A percentile compares a stretch with the other conserved stretches of the same genome.
These are phyloP conservation scores for Claviceps sp. DNA, from an alignment of 2,329 filamentous ascomycete species.

Conservation along the genomic window DNA sequence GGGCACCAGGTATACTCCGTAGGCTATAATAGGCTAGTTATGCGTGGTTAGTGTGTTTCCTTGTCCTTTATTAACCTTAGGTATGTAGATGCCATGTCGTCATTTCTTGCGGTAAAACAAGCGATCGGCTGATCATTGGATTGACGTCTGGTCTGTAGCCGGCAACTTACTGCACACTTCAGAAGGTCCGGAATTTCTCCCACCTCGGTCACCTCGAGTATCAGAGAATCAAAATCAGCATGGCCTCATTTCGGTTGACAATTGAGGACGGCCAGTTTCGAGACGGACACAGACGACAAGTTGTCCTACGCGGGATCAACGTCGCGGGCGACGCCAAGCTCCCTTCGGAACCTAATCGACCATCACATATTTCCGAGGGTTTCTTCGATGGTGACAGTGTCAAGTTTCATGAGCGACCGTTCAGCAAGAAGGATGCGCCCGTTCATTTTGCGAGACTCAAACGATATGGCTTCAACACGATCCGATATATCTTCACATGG, in stretches of 20 bases:
- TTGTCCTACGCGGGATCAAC: slow-evolving; percentile 88
- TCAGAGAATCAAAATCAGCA: slow-evolving; percentile 21
- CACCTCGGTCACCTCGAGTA: neutral
- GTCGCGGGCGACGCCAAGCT: slow-evolving; percentile 83
- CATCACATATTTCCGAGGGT: slow-evolving; percentile 60
- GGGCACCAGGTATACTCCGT: no score
- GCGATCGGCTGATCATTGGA: neutral
- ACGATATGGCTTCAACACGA: slow-evolving; percentile 88
- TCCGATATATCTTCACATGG: slow-evolving; percentile 96
- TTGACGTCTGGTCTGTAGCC: neutral
- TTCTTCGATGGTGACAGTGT: slow-evolving; percentile 93
- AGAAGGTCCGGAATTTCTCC: neutral
- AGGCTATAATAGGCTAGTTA: no score
- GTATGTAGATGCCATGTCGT: neutral
- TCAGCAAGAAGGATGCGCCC: slow-evolving; percentile 68
- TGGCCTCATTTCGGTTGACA: slow-evolving; percentile 62
- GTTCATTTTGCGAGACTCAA: slow-evolving; percentile 75
- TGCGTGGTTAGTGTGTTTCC: no score
- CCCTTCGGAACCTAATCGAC: slow-evolving; percentile 65
- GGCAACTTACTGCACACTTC: neutral
- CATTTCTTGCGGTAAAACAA: neutral
- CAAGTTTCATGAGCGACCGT: slow-evolving; percentile 77
- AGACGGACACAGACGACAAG: slow-evolving; percentile 68
- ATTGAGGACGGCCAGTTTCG: slow-evolving; percentile 81
- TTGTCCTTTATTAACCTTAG: no score